Evolutionary conservation across 805 yeast genomes (phyloP).

Genomic region (Saccharomycopsis schoenii): DNA sequence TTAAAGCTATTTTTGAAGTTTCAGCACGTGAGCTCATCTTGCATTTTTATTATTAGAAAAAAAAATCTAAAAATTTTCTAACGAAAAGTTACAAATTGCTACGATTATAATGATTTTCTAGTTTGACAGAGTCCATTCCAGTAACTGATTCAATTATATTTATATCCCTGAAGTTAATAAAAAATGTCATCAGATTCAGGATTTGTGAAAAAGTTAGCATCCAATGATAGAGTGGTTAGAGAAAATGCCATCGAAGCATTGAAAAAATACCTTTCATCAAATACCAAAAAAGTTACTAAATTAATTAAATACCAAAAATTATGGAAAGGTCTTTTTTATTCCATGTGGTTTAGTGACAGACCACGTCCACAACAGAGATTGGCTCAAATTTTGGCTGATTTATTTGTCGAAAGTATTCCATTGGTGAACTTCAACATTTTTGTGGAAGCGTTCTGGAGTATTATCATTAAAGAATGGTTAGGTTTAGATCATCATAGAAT

Average conservation of each 20-base stretch:
- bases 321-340: constrained; percentile 92
- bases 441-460: constrained; percentile 69
- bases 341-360: constrained; percentile 96
- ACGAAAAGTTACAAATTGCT: background rate
- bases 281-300: constrained; percentile 24
- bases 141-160: too few relatives aligned
- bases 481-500: constrained; percentile 72
- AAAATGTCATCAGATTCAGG: constrained; percentile 20
- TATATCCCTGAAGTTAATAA: background rate
- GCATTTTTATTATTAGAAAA: background rate
- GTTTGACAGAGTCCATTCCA: background rate
- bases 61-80: background rate
- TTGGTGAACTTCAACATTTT: constrained; percentile 38
- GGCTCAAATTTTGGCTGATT: constrained; percentile 59
- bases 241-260: constrained; percentile 62
- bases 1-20: background rate
- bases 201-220: constrained; percentile 75
- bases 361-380: constrained; percentile 85
- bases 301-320: constrained; percentile 61
- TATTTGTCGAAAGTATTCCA: constrained; percentile 38
- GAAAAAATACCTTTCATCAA: constrained; percentile 42
- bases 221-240: constrained; percentile 57
- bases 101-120: background rate
- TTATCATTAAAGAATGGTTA: constrained; percentile 76
- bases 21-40: constrained; percentile 6